Conservation (phyloP, 1,139 yeast genomes). For the Yamadazyma atmosphaerica region DNA sequence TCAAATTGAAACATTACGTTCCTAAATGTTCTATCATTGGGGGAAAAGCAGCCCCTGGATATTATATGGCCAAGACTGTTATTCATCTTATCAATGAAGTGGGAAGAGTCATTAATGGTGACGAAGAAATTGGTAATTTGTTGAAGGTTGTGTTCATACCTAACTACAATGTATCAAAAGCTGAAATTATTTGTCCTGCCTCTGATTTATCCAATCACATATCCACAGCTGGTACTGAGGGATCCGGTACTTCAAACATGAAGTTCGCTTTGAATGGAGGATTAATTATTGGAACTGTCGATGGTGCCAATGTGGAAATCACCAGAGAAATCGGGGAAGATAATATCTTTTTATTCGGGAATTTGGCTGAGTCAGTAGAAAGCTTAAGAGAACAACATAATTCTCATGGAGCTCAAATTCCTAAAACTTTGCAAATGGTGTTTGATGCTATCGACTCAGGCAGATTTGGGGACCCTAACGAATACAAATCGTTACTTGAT, state of each 20-base stretch:
- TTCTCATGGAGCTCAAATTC: constrained; percentile 54
- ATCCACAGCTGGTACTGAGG: constrained; percentile 98
- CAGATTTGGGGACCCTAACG: constrained; percentile 67
- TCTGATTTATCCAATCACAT: constrained; percentile 91
- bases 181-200: constrained; percentile 88
- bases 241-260: constrained; percentile 95
- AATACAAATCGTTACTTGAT: constrained; percentile 68
- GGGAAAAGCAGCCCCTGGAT: constrained; percentile 97
- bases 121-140: constrained; percentile 68
- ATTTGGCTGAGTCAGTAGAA: constrained; percentile 85
- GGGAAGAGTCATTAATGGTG: constrained; percentile 77
- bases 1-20: constrained; percentile 57
- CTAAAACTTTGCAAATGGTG: constrained; percentile 60
- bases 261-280: constrained; percentile 95
- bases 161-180: constrained; percentile 91
- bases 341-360: constrained; percentile 89
- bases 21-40: constrained; percentile 85
- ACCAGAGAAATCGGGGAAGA: constrained; percentile 93
- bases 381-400: constrained; percentile 77
- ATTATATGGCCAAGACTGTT: constrained; percentile 89
- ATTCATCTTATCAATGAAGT: constrained; percentile 84
- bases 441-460: constrained; percentile 71
- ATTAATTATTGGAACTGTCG: constrained; percentile 90
- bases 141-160: constrained; percentile 87
- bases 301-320: constrained; percentile 95